Conservation (phyloP, 441 rosid species). For the Croton laevigatus region DNA sequence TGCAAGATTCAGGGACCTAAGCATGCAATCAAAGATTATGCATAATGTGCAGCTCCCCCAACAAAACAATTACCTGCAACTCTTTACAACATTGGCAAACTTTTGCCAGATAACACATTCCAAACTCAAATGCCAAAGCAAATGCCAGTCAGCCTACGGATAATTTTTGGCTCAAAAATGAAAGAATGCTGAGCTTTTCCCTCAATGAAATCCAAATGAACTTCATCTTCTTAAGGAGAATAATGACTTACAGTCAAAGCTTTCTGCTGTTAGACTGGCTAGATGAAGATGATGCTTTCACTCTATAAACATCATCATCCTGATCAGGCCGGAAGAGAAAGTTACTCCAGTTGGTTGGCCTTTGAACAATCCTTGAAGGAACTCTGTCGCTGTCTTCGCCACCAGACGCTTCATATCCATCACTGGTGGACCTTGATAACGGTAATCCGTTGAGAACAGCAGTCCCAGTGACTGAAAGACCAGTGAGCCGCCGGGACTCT, state of each 20-base stretch:
- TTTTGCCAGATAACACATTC: slow-evolving; percentile 17
- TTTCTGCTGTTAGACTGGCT: slow-evolving; percentile 41
- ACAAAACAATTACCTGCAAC: slow-evolving; percentile 1
- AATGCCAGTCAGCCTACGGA: slow-evolving; percentile 15
- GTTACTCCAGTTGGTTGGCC: slow-evolving; percentile 60
- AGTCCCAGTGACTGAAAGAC: slow-evolving; percentile 42
- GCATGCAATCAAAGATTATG: slow-evolving; percentile 11
- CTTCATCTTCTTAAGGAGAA: slow-evolving; percentile 19
- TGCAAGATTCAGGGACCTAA: slow-evolving; percentile 13
- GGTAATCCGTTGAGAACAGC: slow-evolving; percentile 60
- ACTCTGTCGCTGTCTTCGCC: slow-evolving; percentile 98
- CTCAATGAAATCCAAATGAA: slow-evolving; percentile 18
- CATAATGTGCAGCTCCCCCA: neutral
- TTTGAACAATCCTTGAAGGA: slow-evolving; percentile 68
- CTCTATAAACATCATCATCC: slow-evolving; percentile 44
- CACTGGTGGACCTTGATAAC: slow-evolving; percentile 86
- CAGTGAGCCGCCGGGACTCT: slow-evolving; percentile 61
- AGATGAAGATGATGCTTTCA: slow-evolving; percentile 52
- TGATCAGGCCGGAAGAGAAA: slow-evolving; percentile 48
- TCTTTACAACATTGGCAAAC: slow-evolving; percentile 25
- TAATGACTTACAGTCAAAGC: slow-evolving; percentile 29
- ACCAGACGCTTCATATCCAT: slow-evolving; percentile 98
- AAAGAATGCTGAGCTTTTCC: slow-evolving; percentile 39
- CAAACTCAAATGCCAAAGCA: slow-evolving; percentile 17
- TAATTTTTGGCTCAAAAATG: slow-evolving; percentile 36